Evolutionary conservation across 495 filamentous ascomycete genomes (phyloP), one percentile per base, ranked within the genome.

Genomic region (Margaritispora aquatica): DNA sequence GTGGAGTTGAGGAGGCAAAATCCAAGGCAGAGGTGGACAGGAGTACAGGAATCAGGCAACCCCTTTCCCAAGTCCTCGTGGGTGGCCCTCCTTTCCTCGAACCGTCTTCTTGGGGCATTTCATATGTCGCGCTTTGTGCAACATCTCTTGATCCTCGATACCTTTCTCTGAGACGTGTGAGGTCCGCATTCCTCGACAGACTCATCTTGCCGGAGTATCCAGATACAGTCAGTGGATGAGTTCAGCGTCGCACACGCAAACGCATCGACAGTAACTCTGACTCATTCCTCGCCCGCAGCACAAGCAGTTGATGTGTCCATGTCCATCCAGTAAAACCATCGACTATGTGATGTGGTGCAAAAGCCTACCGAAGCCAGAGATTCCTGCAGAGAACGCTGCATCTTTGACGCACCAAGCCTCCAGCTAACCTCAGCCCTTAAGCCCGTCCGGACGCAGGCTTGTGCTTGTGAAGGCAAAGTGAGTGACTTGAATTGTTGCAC

Each of bases 261-360:
- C 38, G 15, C 38, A n/a, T 44, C 38, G 11, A 27, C 50, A 29
- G 26, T 15, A 21, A 11, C 50, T 52, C 50, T 52, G 50, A 52
- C 50, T 27, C 50, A 52, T 15, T 29, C 17, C 27, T 27, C 50
- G 24, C 50, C 50, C 31, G 38, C 38, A 44, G 11, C 38, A 15
- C 38, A n/a, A 44, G 10, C 38, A 44, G 38, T 44, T 17, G 19
- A n/a, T 44, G 8, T n/a, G 3, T n/a, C 38, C 4, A 44, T 44
- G 10, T 44, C 15, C 38, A 9, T 8, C 2, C 38, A 44, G 38
- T 17, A 44, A n/a, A n/a, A n/a, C n/a, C 38, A n/a, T 7, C 38
- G 13, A 5, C 5, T 34, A 34, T 44, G 38, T 17, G 50, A 57
- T 57, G 59, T 47, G 59, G 59, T 54, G 54, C 59, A 55, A 31